Conservation (phyloP, 352 stramenopile genomes). For the Globisporangium alternatum region DNA sequence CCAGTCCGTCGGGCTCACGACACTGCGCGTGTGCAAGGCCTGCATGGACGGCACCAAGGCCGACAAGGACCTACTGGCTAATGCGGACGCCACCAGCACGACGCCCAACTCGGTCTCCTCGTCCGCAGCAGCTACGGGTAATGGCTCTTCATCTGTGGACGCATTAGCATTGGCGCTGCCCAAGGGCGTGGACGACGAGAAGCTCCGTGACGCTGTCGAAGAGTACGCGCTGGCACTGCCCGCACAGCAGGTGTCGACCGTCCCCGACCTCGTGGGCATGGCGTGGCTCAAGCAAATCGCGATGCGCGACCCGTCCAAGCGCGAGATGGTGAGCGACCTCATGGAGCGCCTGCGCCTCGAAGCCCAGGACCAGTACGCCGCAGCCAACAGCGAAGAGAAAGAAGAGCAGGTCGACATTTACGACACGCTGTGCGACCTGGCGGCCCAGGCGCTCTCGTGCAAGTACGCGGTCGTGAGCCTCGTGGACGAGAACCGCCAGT, state of each 20-base stretch:
- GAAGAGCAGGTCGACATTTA: constrained; percentile 79
- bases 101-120: constrained; percentile 17
- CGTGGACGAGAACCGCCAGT: constrained; percentile 93
- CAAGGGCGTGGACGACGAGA: constrained; percentile 35
- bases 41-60: constrained; percentile 65
- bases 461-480: constrained; percentile 85
- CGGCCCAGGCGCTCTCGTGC: constrained; percentile 67
- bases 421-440: constrained; percentile 77
- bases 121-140: background rate
- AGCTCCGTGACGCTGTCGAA: constrained; percentile 59
- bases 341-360: constrained; percentile 66
- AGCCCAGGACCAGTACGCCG: constrained; percentile 24
- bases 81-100: constrained; percentile 17
- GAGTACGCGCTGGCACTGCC: constrained; percentile 74
- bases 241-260: constrained; percentile 41
- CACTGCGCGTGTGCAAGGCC: constrained; percentile 72
- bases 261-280: constrained; percentile 75
- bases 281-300: constrained; percentile 77
- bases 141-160: background rate
- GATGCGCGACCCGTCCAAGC: constrained; percentile 62
- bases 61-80: constrained; percentile 6
- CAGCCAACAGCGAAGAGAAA: constrained; percentile 11
- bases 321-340: constrained; percentile 62
- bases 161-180: constrained; percentile 24
- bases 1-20: constrained; percentile 68